Base-by-base conservation (phyloP, 75 land plant species). In the Cupressus sempervirens region DNA sequence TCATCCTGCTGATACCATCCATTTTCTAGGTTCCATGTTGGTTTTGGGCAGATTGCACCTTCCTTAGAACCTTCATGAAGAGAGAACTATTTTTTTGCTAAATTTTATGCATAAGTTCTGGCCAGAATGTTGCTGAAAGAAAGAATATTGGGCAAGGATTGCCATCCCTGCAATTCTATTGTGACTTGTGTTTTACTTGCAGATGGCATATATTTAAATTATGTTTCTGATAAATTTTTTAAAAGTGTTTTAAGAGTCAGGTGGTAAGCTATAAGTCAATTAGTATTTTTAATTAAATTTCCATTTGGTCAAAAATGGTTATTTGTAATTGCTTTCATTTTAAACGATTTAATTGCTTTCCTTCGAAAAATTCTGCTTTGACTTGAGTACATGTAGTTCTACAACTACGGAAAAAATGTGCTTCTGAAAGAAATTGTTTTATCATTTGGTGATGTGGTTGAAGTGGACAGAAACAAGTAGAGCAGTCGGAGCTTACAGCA, bases 401-500 rank as follows among this genome's bases (percentile, higher is more conserved):
- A 16, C 26, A 40, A 76, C 20, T 32, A 2, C 40, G 40, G 1
- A 38, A 18, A 34, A 76, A 76, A 34, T 18, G 0, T 5, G 20
- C 20, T 76, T 76, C 20, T 15, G 2, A 43, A 43, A 43, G 45
- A 76, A 38, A 38, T 76, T 76, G 75, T 72, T 72, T 34, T 3
- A 32, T 73, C 36, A 14, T 34, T 76, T 2, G 45, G 46, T 76
- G 77, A 75, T 76, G 23, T 76, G 79, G 74, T 76, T 23, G 13
- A 41, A 77, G 73, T 74, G 88, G 89, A 82, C 86, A 87, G n/a
- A 84, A 86, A 13, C 43, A 73, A 35, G 65, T 88, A 41, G 90
- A 87, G 45, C 81, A 86, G 38, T 87, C 74, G 23, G 79, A 89
- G 88, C 90, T 94, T 62, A 89, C 92, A 68, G 87, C 90, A 58